These are phyloP conservation scores for Tolypocladium cylindrosporum DNA, from an alignment of 2,329 filamentous ascomycete genomes.

Conservation along the genomic window DNA sequence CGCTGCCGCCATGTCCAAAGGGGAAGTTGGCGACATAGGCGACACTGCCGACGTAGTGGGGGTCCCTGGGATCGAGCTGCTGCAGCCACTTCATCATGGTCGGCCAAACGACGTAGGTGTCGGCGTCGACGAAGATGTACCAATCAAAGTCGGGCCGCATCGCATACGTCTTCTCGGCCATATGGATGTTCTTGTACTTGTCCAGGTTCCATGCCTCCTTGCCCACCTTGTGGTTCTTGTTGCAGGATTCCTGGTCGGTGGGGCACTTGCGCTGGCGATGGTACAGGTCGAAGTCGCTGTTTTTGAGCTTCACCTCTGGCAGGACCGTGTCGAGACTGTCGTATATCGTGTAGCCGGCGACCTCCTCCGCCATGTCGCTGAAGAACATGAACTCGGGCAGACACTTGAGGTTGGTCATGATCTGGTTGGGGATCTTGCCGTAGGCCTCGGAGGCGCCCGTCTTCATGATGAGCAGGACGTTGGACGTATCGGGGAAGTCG, in stretches of 20 bases:
- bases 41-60: conserved; percentile 40
- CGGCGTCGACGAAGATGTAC: conserved; percentile 51
- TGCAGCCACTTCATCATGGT: conserved; percentile 40
- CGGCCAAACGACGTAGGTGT: conserved; percentile 46
- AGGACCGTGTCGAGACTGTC: conserved; percentile 37
- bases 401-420: conserved; percentile 42
- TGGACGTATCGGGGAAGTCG: conserved; percentile 32
- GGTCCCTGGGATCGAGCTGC: conserved; percentile 29
- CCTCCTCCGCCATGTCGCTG: conserved; percentile 41
- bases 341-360: conserved; percentile 32
- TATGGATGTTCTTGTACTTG: conserved; percentile 54
- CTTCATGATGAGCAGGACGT: conserved; percentile 43
- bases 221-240: conserved; percentile 15
- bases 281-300: conserved; percentile 42
- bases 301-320: conserved; percentile 29
- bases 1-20: conserved; percentile 48
- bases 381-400: conserved; percentile 44
- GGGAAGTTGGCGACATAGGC: conserved; percentile 28
- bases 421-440: conserved; percentile 41
- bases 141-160: conserved; percentile 43
- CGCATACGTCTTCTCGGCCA: conserved; percentile 42
- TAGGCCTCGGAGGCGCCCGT: conserved; percentile 46
- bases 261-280: conserved; percentile 33
- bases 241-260: conserved; percentile 33
- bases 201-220: conserved; percentile 42